Conservation (phyloP, 2,329 filamentous ascomycete genomes). For the Saccharata proteae region DNA sequence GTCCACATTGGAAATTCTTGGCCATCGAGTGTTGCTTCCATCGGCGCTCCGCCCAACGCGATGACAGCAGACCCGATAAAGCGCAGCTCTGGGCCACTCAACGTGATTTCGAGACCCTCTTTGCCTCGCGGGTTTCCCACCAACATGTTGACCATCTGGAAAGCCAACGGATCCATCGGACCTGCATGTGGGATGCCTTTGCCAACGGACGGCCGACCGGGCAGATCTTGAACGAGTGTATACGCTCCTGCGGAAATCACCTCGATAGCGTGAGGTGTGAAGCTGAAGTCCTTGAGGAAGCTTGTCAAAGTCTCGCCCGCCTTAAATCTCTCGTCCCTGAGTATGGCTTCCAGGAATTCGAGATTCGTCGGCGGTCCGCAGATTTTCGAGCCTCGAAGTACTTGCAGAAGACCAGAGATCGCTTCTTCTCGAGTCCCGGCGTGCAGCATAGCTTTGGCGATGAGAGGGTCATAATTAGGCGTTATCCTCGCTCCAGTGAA, state of each 20-base stretch:
- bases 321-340: conserved; percentile 34
- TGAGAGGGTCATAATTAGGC: conserved; percentile 45
- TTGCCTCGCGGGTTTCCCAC: conserved; percentile 42
- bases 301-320: conserved; percentile 44
- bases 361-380: conserved; percentile 46
- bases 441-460: conserved; percentile 49
- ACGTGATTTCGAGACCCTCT: conserved; percentile 48
- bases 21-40: conserved; percentile 41
- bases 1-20: conserved; percentile 42
- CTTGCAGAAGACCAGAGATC: conserved; percentile 30
- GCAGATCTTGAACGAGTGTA: conserved; percentile 47
- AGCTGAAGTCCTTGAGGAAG: conserved; percentile 42
- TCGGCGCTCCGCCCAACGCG: conserved; percentile 44
- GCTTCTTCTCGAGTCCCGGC: conserved; percentile 29
- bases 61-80: conserved; percentile 42
- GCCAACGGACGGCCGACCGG: conserved; percentile 43
- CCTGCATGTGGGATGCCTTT: conserved; percentile 48
- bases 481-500: conserved; percentile 44
- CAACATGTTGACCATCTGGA: conserved; percentile 46
- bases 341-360: conserved; percentile 41
- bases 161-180: conserved; percentile 49
- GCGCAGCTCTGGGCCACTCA: conserved; percentile 45
- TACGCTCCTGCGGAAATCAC: conserved; percentile 45
- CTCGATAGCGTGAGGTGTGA: conserved; percentile 40
- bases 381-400: conserved; percentile 35